Evolutionary conservation across 208 protist genomes (phyloP).

Genomic region (Trypanosoma lewisi): DNA sequence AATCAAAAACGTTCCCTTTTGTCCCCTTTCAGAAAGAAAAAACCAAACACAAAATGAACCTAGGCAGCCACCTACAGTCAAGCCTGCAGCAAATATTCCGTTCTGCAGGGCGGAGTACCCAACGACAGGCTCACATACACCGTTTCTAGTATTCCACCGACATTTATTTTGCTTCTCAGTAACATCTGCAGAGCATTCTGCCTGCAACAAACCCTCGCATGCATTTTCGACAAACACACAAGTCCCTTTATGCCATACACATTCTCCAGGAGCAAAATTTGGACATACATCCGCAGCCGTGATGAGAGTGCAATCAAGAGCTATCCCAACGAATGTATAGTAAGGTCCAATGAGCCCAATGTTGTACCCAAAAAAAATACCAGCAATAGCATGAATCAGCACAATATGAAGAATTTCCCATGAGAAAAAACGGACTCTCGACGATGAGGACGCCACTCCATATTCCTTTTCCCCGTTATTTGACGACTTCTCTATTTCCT

Average conservation of each 20-base stretch:
- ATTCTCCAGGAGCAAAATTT: constrained; percentile 2
- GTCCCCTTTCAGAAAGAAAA: constrained; percentile 23
- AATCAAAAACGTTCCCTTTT: constrained; percentile 28
- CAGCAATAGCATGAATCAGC: constrained; percentile 17
- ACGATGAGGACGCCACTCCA: neutral
- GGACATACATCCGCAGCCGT: constrained; percentile 4
- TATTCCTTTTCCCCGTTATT: neutral
- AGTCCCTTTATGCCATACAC: constrained; percentile 2
- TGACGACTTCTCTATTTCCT: neutral
- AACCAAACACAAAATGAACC: constrained; percentile 20
- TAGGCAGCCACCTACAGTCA: constrained; percentile 34
- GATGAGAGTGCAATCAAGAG: constrained; percentile 5
- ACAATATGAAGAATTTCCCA: constrained; percentile 26
- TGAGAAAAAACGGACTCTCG: constrained; percentile 10
- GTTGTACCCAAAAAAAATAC: constrained; percentile 22
- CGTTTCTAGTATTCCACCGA: constrained; percentile 4
- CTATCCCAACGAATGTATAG: constrained; percentile 20
- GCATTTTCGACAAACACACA: constrained; percentile 11
- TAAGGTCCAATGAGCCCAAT: constrained; percentile 27
- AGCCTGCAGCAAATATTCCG: constrained; percentile 30
- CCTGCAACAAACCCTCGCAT: neutral
- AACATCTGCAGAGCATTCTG: neutral
- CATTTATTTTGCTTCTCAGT: neutral
- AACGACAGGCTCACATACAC: constrained; percentile 1
- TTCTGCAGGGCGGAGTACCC: constrained; percentile 31